Evolutionary conservation across 1,284 basidiomycete genomes (phyloP).

Genomic region (Taiwanofungus camphoratus): DNA sequence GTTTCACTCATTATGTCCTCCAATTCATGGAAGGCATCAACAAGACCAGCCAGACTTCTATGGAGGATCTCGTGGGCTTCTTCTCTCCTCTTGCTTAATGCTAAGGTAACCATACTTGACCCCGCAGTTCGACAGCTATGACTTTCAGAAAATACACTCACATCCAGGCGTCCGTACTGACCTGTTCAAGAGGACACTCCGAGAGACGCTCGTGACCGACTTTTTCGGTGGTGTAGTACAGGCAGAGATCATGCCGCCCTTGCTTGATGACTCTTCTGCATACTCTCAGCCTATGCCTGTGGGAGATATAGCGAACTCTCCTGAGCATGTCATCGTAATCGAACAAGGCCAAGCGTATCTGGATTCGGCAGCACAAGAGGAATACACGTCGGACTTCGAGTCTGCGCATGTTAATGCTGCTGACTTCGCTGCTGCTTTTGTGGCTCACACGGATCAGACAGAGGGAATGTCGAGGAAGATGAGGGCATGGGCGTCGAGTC

Average conservation of each 20-base stretch:
- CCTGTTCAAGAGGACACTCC: conserved; percentile 69
- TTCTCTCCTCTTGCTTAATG: neutral
- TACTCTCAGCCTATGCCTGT: neutral
- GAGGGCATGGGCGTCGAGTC: conserved; percentile 35
- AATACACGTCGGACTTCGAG: neutral
- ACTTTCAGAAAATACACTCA: conserved; percentile 73
- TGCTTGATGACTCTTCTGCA: neutral
- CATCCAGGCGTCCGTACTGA: conserved; percentile 85
- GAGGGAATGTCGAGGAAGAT: conserved; percentile 10
- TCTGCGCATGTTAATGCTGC: neutral
- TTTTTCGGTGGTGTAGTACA: conserved; percentile 93
- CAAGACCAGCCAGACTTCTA: conserved; percentile 78
- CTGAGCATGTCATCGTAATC: neutral
- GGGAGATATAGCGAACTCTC: neutral
- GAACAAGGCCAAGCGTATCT: neutral
- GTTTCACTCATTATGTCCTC: conserved; percentile 89
- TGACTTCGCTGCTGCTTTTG: neutral
- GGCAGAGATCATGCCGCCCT: conserved; percentile 54
- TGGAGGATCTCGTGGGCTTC: conserved; percentile 77
- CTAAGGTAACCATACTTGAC: conserved; percentile 1
- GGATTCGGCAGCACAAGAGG: neutral
- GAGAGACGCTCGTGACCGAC: conserved; percentile 81
- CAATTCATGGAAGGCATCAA: conserved; percentile 90
- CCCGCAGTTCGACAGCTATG: conserved; percentile 75
- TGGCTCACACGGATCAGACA: neutral